Percentiles rank a stretch among this genome's conserved stretches.
Conservation (phyloP, 1,284 basidiomycete species). For the Marasmius oreades region DNA sequence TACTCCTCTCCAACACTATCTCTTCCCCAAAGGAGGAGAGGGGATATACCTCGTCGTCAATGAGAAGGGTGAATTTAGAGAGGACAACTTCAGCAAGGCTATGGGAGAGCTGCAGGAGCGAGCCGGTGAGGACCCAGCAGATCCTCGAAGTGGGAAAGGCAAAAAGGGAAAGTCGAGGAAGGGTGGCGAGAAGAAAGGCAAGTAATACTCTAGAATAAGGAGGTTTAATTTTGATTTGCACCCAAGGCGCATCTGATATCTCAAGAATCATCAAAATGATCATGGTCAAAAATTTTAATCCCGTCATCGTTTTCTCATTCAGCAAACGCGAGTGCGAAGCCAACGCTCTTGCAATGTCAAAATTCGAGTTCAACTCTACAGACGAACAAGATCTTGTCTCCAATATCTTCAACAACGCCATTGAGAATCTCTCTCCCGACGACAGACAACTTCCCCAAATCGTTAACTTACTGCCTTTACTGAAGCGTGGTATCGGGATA, state of each 20-base stretch:
- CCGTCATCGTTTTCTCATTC: conserved; percentile 98
- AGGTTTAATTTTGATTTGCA: conserved; percentile 4
- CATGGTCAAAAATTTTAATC: conserved; percentile 97
- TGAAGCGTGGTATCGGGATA: conserved; percentile 96
- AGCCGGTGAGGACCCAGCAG: conserved; percentile 92
- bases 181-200: conserved; percentile 89
- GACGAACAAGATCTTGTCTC: conserved; percentile 90
- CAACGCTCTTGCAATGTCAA: conserved; percentile 88
- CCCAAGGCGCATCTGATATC: conserved; percentile 84
- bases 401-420: conserved; percentile 94
- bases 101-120: conserved; percentile 90
- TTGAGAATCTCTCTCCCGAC: conserved; percentile 84
- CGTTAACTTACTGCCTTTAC: conserved; percentile 86
- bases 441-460: conserved; percentile 95
- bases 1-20: conserved; percentile 96
- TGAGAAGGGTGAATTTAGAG: conserved; percentile 94
- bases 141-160: conserved; percentile 77
- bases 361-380: conserved; percentile 93
- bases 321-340: conserved; percentile 98
- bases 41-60: conserved; percentile 98
- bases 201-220: conserved; percentile 13
- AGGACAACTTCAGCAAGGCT: conserved; percentile 97
- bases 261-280: conserved; percentile 99
- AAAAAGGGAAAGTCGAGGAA: conserved; percentile 89
- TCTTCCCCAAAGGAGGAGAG: conserved; percentile 95